Base-by-base conservation (phyloP, 2,329 filamentous ascomycete genomes). In the Exutisphaerella laricina region DNA sequence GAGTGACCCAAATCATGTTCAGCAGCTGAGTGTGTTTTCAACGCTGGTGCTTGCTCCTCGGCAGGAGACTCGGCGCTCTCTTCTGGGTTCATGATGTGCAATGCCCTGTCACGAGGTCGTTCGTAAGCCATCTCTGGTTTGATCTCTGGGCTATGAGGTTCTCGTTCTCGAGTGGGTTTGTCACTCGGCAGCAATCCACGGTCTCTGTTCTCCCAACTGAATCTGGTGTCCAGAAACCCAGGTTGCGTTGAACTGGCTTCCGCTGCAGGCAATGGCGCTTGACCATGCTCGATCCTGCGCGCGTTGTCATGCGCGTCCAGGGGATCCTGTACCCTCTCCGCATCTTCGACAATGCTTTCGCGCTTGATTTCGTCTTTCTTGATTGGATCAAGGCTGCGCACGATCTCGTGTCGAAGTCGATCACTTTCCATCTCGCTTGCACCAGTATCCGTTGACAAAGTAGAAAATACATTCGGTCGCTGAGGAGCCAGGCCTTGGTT, bases 341-440 rank as follows among this genome's bases (percentile, higher is more conserved):
- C 35, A 30, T 58, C 55, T 18, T 56, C 55, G 4, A 42, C 41
- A 8, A 33, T 41, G 29, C 26, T 49, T 32, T 40, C 55, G 32
- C 21, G 38, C 18, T 20, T 14, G 14, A 22, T 14, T 28, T 56
- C 36, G 16, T 48, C 46, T 14, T 35, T 39, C 25, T 50, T 51
- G 9, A 68, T 59, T 0, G 80, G 74, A 41, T 73, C 80, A 2
- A 89, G 68, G 30, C 79, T 84, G 45, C 77, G 79, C 40, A 87
- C 79, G 41, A 89, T 89, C 55, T 89, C 85, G 46, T 86, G 82
- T 20, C 80, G 74, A 34, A 89, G 62, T 43, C 77, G 72, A 51
- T 89, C 85, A 55, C 77, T 88, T 56, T 88, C 84, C 51, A 82
- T 78, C 45, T 81, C 70, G 21, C 78, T 73, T 1, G 74, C 46